Conservation (phyloP, 2,329 filamentous ascomycete genomes). For the Cryphonectria nitschkei region DNA sequence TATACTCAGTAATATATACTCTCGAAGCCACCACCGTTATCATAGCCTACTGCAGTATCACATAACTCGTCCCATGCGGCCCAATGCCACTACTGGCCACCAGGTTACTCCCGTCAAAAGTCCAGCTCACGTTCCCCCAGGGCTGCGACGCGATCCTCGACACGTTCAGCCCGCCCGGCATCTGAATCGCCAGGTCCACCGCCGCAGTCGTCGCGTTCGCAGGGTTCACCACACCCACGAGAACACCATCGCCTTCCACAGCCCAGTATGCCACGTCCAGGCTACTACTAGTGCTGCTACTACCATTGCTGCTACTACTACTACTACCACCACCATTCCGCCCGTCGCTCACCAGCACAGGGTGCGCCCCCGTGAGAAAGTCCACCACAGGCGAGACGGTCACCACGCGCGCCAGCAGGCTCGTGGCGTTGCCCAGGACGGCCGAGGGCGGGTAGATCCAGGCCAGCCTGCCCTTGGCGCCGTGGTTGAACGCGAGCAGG, state of each 20-base stretch:
- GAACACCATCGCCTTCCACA: conserved; percentile 32
- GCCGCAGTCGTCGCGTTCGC: conserved; percentile 33
- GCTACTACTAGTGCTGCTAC: conserved; percentile 26
- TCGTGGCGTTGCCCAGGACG: conserved; percentile 43
- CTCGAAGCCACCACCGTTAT: not conserved
- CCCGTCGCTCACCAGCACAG: conserved; percentile 30
- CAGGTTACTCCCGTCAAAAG: conserved; percentile 28
- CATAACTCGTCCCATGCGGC: conserved; percentile 25
- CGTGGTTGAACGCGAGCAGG: conserved; percentile 49
- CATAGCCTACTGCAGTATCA: conserved; percentile 20
- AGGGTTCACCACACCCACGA: conserved; percentile 45
- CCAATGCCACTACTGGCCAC: conserved; percentile 16
- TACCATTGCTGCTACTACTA: conserved; percentile 21
- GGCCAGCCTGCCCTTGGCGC: conserved; percentile 47
- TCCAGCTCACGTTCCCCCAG: conserved; percentile 37
- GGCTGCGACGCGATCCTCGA: conserved; percentile 32
- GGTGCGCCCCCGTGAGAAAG: conserved; percentile 43
- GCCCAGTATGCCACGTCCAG: conserved; percentile 45
- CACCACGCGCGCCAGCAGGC: conserved; percentile 44
- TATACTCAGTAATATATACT: no score
- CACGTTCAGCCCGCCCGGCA: conserved; percentile 27
- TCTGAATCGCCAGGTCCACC: conserved; percentile 28
- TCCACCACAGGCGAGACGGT: conserved; percentile 41
- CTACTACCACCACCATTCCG: conserved; percentile 29
- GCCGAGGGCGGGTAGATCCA: conserved; percentile 51